These are phyloP conservation scores for Penicillium malachiteum DNA, from an alignment of 495 filamentous ascomycete species.

Conservation along the genomic window DNA sequence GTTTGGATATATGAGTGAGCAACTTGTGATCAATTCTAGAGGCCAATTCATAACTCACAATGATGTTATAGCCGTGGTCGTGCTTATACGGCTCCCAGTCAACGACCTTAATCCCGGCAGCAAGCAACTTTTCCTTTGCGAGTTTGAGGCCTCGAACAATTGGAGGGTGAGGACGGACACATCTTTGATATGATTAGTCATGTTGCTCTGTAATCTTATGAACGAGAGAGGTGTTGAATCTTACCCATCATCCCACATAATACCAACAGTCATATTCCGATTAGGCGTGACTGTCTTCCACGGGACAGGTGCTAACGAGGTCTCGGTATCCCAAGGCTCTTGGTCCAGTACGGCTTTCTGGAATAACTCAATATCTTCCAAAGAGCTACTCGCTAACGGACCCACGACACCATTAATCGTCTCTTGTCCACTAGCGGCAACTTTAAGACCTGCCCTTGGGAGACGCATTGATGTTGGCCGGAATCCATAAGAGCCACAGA, in stretches of 20 bases:
- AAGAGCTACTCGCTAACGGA: constrained; percentile 55
- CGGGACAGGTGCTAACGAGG: constrained; percentile 55
- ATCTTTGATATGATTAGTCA: constrained; percentile 6
- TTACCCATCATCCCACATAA: constrained; percentile 67
- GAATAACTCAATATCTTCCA: constrained; percentile 66
- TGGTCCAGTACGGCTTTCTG: constrained; percentile 56
- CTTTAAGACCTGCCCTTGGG: constrained; percentile 39
- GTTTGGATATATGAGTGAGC: background rate
- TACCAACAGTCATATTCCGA: constrained; percentile 59
- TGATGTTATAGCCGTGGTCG: constrained; percentile 57
- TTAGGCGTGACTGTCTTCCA: constrained; percentile 50
- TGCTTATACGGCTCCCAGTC: constrained; percentile 68
- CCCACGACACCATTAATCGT: constrained; percentile 61
- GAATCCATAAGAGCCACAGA: constrained; percentile 57
- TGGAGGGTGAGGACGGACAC: constrained; percentile 65
- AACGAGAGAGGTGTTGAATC: background rate
- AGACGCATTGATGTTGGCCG: constrained; percentile 57
- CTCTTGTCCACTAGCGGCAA: constrained; percentile 56
- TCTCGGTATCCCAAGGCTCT: constrained; percentile 63
- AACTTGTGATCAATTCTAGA: background rate
- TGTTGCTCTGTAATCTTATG: too few relatives aligned
- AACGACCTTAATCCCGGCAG: constrained; percentile 55
- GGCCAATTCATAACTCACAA: constrained; percentile 31
- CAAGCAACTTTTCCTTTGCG: constrained; percentile 53
- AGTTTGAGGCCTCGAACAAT: constrained; percentile 57